Conservation (phyloP, 164 flowering plant species). For the Santalum album region DNA sequence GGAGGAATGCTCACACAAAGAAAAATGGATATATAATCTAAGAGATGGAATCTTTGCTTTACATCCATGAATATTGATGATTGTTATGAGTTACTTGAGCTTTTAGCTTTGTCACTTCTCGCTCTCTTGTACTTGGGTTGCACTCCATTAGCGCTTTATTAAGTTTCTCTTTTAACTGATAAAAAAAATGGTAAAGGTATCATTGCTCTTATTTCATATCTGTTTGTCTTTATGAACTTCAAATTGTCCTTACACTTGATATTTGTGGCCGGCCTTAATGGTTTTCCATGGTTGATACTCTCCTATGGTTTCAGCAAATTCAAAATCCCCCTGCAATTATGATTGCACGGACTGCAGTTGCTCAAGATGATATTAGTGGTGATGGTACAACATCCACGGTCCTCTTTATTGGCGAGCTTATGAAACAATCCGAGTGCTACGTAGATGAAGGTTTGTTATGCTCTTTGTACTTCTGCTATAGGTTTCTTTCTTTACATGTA, state of each 20-base stretch:
- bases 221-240: not conserved
- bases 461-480: not conserved
- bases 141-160: no score
- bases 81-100: no score
- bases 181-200: no score
- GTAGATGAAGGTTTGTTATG: slow-evolving; percentile 77
- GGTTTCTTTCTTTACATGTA: not conserved
- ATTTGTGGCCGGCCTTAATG: not conserved
- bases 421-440: slow-evolving; percentile 95
- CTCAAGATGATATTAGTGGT: slow-evolving; percentile 96
- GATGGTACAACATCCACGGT: slow-evolving; percentile 99
- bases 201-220: no score
- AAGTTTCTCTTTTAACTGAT: no score
- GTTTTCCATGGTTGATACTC: not conserved
- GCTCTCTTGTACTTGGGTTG: no score
- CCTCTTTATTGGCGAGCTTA: slow-evolving; percentile 92
- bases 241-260: not conserved
- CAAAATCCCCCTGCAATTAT: slow-evolving; percentile 97
- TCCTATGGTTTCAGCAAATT: slow-evolving; percentile 65
- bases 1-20: no score
- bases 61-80: no score
- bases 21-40: no score
- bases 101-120: no score
- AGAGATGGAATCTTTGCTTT: no score
- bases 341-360: slow-evolving; percentile 99